Conservation (phyloP, 2,329 filamentous ascomycete species). For the Chalaropsis ovoidea region DNA sequence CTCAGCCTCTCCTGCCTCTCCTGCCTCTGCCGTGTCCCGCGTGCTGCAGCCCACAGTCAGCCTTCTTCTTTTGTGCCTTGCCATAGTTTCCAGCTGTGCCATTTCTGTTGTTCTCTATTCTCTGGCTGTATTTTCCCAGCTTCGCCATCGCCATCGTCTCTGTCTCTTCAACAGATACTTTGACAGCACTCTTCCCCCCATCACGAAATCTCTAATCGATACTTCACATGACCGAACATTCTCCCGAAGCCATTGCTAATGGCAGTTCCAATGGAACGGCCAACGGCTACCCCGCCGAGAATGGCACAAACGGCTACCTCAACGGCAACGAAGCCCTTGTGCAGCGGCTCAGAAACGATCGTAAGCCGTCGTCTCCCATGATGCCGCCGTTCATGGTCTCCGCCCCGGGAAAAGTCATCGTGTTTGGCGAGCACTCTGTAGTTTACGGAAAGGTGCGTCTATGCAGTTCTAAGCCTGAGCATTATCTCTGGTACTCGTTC, state of each 20-base stretch:
- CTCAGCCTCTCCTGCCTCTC: conserved; percentile 3
- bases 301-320: conserved; percentile 23
- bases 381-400: conserved; percentile 96
- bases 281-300: conserved; percentile 28
- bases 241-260: conserved; percentile 17
- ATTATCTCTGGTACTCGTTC: conserved; percentile 15
- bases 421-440: conserved; percentile 96
- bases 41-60: conserved; percentile 3
- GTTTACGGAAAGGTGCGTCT: conserved; percentile 75
- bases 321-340: conserved; percentile 33
- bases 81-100: not conserved
- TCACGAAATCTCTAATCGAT: conserved; percentile 4
- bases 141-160: not conserved
- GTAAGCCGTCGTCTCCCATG: conserved; percentile 55
- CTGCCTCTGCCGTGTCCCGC: not conserved
- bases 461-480: not conserved
- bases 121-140: not conserved
- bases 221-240: conserved; percentile 19
- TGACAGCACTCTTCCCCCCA: not conserved
- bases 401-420: conserved; percentile 94
- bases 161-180: not conserved
- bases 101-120: not conserved
- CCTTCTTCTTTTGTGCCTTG: conserved; percentile 1
- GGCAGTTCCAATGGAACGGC: conserved; percentile 21
- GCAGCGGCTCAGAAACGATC: conserved; percentile 37